These are phyloP conservation scores for Coffea canephora DNA, from an alignment of 257 asterid genomes.

Conservation along the genomic window DNA sequence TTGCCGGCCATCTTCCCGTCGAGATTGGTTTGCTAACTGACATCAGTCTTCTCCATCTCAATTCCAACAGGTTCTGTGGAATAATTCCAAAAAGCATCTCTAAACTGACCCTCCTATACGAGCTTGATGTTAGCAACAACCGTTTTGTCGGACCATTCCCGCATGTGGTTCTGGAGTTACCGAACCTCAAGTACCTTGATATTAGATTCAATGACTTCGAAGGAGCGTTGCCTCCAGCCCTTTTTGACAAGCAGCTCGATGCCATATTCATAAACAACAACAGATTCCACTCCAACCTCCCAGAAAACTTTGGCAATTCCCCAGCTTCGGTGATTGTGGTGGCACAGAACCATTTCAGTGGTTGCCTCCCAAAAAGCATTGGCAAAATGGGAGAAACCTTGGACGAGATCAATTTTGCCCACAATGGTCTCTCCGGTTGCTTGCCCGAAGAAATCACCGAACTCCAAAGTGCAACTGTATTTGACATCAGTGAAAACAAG, in stretches of 20 bases:
- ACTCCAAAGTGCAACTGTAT: conserved; percentile 39
- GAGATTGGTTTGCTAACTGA: conserved; percentile 68
- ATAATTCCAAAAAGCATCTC: conserved; percentile 53
- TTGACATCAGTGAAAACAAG: conserved; percentile 54
- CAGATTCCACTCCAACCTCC: conserved; percentile 48
- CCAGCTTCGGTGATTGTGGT: conserved; percentile 60
- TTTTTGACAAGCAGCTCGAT: conserved; percentile 41
- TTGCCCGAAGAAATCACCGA: conserved; percentile 64
- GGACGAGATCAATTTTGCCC: conserved; percentile 46
- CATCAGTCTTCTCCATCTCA: conserved; percentile 66
- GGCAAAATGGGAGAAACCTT: conserved; percentile 60
- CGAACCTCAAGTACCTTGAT: conserved; percentile 63
- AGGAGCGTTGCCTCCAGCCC: conserved; percentile 53
- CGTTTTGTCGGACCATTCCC: conserved; percentile 88
- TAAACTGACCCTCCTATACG: conserved; percentile 42
- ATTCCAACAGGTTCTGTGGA: conserved; percentile 87
- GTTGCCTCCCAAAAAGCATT: conserved; percentile 70
- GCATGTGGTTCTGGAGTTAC: conserved; percentile 44
- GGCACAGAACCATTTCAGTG: conserved; percentile 51
- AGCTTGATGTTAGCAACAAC: conserved; percentile 86
- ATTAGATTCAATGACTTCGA: conserved; percentile 84
- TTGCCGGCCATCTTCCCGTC: conserved; percentile 81
- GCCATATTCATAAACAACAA: conserved; percentile 68
- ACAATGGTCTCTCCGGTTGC: conserved; percentile 66
- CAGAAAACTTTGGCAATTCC: conserved; percentile 71